Base-by-base conservation (phyloP, 2,329 filamentous ascomycete genomes). In the Coleophoma eucalyptorum region DNA sequence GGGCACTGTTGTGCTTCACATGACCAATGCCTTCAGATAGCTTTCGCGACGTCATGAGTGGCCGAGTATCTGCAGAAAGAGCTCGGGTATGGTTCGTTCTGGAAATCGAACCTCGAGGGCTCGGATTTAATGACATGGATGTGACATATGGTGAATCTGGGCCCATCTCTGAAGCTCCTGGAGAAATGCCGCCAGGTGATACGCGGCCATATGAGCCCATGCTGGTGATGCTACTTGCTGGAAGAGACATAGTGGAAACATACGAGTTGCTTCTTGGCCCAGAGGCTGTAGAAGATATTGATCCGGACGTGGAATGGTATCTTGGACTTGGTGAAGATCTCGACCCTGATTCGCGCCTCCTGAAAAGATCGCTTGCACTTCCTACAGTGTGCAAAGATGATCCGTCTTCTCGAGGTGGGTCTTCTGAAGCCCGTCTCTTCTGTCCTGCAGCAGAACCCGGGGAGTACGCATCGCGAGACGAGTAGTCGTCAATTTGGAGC, bases 261-360 rank as follows among this genome's bases (percentile, higher is more conserved):
- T 84, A 79, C 1, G 84, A 87, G 26, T 78, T 78, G 43, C 78
- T 82, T 55, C 81, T 78, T 53, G 79, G 75, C 26, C 76, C 70
- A 5, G 83, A 87, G n/a, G 82, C 82, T 8, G 76, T 74, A n/a
- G 84, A 85, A 5, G 84, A 87, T 20, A 86, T 65, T 19, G 83
- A 86, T 43, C 81, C 79, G 59, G 82, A 77, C 51, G 74, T 77
- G 21, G 75, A 72, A 52, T 78, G 76, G 62, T 80, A 81, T 41
- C 75, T 73, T 26, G 75, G 74, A 26, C 79, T 74, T 15, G 79
- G 78, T 34, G 78, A 75, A 42, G 74, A 75, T 53, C 75, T 78
- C 53, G 76, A 75, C 40, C 76, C 75, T 51, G 79, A 80, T 54
- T 83, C 62, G 20, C 65, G 63, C 51, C 67, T 53, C 46, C 63